Evolutionary conservation across 2,329 filamentous ascomycete species (phyloP).

Genomic region (Pseudocercospora fuligena): DNA sequence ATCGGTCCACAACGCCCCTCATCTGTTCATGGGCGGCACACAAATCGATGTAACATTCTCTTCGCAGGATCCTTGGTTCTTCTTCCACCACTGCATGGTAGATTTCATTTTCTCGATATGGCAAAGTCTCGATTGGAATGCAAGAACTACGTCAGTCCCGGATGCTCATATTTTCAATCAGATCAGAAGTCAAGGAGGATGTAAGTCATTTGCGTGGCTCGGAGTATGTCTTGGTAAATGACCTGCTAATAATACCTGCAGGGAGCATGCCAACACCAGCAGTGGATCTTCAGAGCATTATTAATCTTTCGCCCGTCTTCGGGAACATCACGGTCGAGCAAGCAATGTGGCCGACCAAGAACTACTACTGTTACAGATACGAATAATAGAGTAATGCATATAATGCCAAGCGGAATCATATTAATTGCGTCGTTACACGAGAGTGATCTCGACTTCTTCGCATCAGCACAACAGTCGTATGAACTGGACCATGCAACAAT

Average conservation of each 20-base stretch:
- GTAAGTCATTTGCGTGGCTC: background rate
- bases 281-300: conserved; percentile 16
- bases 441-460: background rate
- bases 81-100: conserved; percentile 52
- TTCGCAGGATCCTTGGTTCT: conserved; percentile 53
- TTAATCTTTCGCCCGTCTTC: conserved; percentile 20
- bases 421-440: background rate
- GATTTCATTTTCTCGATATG: conserved; percentile 54
- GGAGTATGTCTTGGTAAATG: background rate
- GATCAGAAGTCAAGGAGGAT: conserved; percentile 6
- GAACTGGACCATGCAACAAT: background rate
- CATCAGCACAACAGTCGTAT: background rate
- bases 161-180: conserved; percentile 15
- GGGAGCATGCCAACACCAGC: conserved; percentile 12
- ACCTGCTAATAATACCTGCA: background rate
- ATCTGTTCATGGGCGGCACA: conserved; percentile 24
- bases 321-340: conserved; percentile 18
- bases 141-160: conserved; percentile 17
- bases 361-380: conserved; percentile 24
- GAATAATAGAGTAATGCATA: conserved; percentile 12
- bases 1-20: conserved; percentile 16
- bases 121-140: conserved; percentile 48
- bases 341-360: conserved; percentile 23
- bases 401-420: background rate
- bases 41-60: conserved; percentile 37